phyloP scores from a whole-genome alignment of 495 filamentous ascomycete species.

The Venustampulla echinocandica region DNA sequence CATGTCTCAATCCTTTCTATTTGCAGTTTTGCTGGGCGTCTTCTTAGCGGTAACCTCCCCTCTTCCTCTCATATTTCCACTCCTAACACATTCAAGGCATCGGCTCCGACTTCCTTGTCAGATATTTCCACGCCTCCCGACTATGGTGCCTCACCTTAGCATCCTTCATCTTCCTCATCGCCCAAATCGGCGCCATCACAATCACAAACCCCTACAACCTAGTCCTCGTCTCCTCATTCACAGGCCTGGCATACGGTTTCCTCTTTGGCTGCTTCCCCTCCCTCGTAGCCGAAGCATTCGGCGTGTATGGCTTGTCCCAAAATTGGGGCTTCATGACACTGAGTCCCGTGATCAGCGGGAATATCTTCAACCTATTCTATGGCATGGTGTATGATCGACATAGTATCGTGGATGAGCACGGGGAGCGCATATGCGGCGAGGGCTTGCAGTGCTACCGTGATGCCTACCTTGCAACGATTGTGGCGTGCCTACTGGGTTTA shows the following conservation, averaged over 20 bases:
- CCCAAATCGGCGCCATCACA: constrained; percentile 70
- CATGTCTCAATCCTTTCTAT: constrained; percentile 91
- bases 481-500: constrained; percentile 62
- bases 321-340: constrained; percentile 96
- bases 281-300: constrained; percentile 85
- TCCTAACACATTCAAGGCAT: constrained; percentile 44
- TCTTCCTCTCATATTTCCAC: background rate
- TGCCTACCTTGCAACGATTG: constrained; percentile 78
- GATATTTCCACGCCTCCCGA: constrained; percentile 66
- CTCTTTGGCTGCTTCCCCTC: constrained; percentile 93
- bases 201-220: constrained; percentile 75
- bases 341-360: constrained; percentile 73
- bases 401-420: constrained; percentile 55
- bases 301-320: constrained; percentile 75
- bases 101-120: constrained; percentile 83
- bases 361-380: constrained; percentile 89
- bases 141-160: constrained; percentile 84
- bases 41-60: constrained; percentile 54
- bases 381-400: constrained; percentile 74
- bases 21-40: constrained; percentile 71
- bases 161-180: constrained; percentile 65
- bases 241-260: constrained; percentile 86
- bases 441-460: constrained; percentile 72
- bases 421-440: constrained; percentile 65
- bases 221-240: constrained; percentile 68